phyloP scores from a whole-genome alignment of 495 filamentous ascomycete genomes.

The Melanomma pulvis-pyrius region DNA sequence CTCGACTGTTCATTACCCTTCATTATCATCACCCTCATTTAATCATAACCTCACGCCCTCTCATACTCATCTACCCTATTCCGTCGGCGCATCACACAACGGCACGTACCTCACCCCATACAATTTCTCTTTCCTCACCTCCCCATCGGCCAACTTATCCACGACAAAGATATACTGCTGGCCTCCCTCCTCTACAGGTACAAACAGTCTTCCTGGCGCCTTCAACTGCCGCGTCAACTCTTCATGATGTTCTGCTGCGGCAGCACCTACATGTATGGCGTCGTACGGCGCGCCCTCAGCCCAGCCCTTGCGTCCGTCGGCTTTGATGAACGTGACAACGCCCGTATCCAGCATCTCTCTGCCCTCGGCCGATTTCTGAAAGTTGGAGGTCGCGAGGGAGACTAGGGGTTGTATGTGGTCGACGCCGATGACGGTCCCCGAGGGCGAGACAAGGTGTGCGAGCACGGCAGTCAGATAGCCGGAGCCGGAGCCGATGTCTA shows the following conservation, averaged over 20 bases:
- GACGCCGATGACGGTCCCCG: constrained; percentile 73
- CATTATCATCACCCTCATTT: not conserved
- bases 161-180: constrained; percentile 85
- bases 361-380: constrained; percentile 72
- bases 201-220: constrained; percentile 63
- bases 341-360: constrained; percentile 60
- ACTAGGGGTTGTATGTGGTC: constrained; percentile 84
- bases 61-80: constrained; percentile 1
- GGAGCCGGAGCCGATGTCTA: constrained; percentile 88
- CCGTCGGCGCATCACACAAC: constrained; percentile 76
- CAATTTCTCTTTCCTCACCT: constrained; percentile 70
- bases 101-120: constrained; percentile 93
- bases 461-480: constrained; percentile 92
- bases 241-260: constrained; percentile 72
- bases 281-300: constrained; percentile 64
- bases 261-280: constrained; percentile 95
- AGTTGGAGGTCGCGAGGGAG: constrained; percentile 72
- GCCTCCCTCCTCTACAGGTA: constrained; percentile 69
- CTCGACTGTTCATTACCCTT: not conserved
- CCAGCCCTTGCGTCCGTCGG: constrained; percentile 80
- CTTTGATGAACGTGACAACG: constrained; percentile 71
- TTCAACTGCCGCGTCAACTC: constrained; percentile 77
- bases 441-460: constrained; percentile 71
- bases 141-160: constrained; percentile 81
- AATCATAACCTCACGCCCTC: not conserved